Evolutionary conservation across 352 stramenopile genomes (phyloP).

Genomic region (Blastocystis sp.): DNA sequence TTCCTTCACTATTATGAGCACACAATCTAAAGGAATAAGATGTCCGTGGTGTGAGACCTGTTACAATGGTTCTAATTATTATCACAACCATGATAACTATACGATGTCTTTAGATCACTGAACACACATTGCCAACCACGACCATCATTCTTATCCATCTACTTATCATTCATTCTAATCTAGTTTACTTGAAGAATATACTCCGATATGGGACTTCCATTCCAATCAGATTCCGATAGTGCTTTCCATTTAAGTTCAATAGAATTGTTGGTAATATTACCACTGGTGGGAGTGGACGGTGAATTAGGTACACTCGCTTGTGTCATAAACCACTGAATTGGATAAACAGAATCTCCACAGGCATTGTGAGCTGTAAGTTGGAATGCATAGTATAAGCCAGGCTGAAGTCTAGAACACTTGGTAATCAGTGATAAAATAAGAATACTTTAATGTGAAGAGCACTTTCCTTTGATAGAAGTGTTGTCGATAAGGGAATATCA

Average conservation of each 20-base stretch:
- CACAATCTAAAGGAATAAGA: constrained; percentile 27
- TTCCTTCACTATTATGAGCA: constrained; percentile 26
- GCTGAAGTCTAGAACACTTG: background rate
- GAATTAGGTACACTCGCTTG: constrained; percentile 12
- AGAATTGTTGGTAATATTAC: constrained; percentile 1
- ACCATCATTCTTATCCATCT: background rate
- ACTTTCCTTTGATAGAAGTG: background rate
- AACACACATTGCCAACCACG: background rate
- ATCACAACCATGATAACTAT: background rate
- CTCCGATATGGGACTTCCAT: constrained; percentile 10
- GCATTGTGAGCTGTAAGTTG: constrained; percentile 20
- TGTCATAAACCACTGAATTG: constrained; percentile 33
- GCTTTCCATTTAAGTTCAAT: constrained; percentile 27
- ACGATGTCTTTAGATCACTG: background rate
- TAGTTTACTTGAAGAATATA: constrained; percentile 9
- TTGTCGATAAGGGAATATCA: background rate
- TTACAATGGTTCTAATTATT: background rate
- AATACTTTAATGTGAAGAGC: background rate
- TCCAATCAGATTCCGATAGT: background rate
- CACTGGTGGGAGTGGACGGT: background rate
- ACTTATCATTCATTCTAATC: too few species aligned
- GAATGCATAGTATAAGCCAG: constrained; percentile 22
- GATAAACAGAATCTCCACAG: constrained; percentile 14
- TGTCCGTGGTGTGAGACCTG: background rate
- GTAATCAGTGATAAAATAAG: background rate